phyloP scores from a whole-genome alignment of 129 eudicot species.

The Ambrosia artemisiifolia region DNA sequence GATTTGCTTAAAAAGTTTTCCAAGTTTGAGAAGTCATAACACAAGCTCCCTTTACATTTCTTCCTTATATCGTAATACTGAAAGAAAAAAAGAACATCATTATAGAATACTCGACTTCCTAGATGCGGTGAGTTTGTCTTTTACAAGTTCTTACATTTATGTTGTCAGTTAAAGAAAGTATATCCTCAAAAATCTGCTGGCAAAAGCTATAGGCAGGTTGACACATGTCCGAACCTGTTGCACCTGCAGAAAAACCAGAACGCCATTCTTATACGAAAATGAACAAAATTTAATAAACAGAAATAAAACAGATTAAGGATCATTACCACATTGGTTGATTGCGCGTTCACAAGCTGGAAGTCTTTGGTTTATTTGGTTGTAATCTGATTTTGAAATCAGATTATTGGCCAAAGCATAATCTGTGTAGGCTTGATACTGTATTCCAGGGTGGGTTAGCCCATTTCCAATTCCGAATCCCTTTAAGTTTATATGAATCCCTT shows the following conservation, averaged over 20 bases:
- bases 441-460: constrained; percentile 69
- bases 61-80: constrained; percentile 74
- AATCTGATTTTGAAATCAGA: constrained; percentile 41
- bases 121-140: not conserved
- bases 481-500: constrained; percentile 35
- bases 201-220: constrained; percentile 42
- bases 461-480: constrained; percentile 75
- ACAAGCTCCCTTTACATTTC: constrained; percentile 51
- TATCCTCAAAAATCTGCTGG: constrained; percentile 45
- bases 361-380: constrained; percentile 26
- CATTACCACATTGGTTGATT: constrained; percentile 54
- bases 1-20: constrained; percentile 47
- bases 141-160: constrained; percentile 44
- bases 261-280: not conserved
- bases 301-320: not conserved
- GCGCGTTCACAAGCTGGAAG: constrained; percentile 46
- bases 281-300: not conserved
- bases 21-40: constrained; percentile 74
- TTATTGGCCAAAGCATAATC: constrained; percentile 60
- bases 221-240: constrained; percentile 48
- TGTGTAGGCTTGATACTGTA: constrained; percentile 61
- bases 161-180: constrained; percentile 28
- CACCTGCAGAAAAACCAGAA: constrained; percentile 34
- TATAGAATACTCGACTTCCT: not conserved
- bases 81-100: not conserved